Evolutionary conservation across 2,329 filamentous ascomycete genomes (phyloP).

Genomic region (Monascus ruber): DNA sequence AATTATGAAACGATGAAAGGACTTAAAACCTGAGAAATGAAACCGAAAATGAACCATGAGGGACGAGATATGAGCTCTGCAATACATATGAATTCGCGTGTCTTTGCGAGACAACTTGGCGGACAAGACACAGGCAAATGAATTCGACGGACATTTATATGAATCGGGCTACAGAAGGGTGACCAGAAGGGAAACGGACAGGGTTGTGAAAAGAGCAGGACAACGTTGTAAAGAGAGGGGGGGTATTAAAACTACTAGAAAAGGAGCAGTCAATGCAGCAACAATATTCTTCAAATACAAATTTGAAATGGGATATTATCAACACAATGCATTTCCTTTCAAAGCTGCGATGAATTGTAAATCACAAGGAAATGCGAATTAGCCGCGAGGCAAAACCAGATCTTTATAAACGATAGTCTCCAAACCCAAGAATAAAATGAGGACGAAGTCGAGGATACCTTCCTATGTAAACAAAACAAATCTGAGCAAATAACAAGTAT

Average conservation of each 20-base stretch:
- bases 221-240: no score
- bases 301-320: constrained; percentile 13
- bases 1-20: not conserved
- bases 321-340: constrained; percentile 9
- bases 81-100: not conserved
- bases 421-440: constrained; percentile 1
- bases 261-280: no score
- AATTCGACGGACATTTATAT: no score
- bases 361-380: constrained; percentile 6
- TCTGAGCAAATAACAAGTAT: no score
- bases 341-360: constrained; percentile 1
- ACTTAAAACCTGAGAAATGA: not conserved
- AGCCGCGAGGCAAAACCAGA: constrained; percentile 16
- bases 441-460: no score
- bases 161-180: no score
- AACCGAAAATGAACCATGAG: not conserved
- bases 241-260: no score
- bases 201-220: no score
- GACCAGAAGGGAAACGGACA: no score
- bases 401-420: constrained; percentile 12
- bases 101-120: not conserved
- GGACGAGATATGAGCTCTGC: not conserved
- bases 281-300: not conserved
- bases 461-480: no score
- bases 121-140: no score